phyloP scores from a whole-genome alignment of 2,329 filamentous ascomycete genomes.

The Lachnellula arida region DNA sequence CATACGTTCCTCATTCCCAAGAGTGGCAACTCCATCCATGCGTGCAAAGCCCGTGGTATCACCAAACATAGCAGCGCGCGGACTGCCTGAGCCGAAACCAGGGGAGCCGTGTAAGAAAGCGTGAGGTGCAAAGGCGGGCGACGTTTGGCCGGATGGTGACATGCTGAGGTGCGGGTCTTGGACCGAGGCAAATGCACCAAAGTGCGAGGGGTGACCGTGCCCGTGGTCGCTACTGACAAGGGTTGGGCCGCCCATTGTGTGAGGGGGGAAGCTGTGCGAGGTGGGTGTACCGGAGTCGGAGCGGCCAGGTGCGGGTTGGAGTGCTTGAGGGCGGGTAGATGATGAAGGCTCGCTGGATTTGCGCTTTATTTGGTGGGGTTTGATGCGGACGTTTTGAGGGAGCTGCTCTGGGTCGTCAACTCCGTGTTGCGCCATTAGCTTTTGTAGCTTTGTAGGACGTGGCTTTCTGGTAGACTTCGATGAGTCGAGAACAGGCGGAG shows the following conservation, averaged over 20 bases:
- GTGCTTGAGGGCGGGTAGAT: slow-evolving; percentile 20
- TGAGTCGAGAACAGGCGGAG: slow-evolving; percentile 79
- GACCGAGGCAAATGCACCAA: slow-evolving; percentile 15
- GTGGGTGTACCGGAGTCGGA: slow-evolving; percentile 29
- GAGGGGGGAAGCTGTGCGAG: slow-evolving; percentile 23
- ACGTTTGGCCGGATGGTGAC: slow-evolving; percentile 17
- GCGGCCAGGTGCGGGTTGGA: slow-evolving; percentile 30
- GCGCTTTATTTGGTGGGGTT: slow-evolving; percentile 30
- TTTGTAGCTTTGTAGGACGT: slow-evolving; percentile 92
- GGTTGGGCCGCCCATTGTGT: slow-evolving; percentile 22
- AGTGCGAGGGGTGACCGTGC: slow-evolving; percentile 27
- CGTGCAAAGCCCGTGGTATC: slow-evolving; percentile 26
- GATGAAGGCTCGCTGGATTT: slow-evolving; percentile 31
- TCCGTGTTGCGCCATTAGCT: slow-evolving; percentile 82
- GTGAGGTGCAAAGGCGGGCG: slow-evolving; percentile 30
- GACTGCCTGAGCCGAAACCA: slow-evolving; percentile 17
- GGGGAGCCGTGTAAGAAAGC: slow-evolving; percentile 26
- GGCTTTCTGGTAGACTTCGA: slow-evolving; percentile 94
- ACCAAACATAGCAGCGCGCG: slow-evolving; percentile 22
- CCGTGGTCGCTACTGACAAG: slow-evolving; percentile 25
- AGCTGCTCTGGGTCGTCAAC: slow-evolving; percentile 89
- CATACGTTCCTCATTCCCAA: slow-evolving; percentile 23
- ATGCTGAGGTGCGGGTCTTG: slow-evolving; percentile 27
- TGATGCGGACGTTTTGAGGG: slow-evolving; percentile 57
- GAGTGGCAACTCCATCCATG: slow-evolving; percentile 24